Percentiles rank a stretch among this genome's conserved stretches.
phyloP scores from a whole-genome alignment of 208 protist genomes.

The Trypanosoma melophagium region DNA sequence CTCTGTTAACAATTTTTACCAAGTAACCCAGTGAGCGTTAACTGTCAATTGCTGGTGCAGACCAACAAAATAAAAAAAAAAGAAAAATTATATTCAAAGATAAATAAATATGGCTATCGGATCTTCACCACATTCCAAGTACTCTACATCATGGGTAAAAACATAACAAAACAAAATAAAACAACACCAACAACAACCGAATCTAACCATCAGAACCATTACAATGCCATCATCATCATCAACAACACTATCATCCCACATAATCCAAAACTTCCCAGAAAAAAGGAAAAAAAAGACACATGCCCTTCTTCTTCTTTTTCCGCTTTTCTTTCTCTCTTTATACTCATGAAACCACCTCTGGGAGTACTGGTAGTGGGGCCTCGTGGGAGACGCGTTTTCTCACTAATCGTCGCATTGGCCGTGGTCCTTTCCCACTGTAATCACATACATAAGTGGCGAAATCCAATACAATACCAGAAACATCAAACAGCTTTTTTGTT shows the following conservation, averaged over 20 bases:
- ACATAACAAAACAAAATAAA: constrained; percentile 1
- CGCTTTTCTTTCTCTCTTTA: background rate
- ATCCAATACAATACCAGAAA: constrained; percentile 47
- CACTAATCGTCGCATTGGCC: constrained; percentile 66
- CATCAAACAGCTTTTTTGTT: constrained; percentile 48
- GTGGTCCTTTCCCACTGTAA: constrained; percentile 79
- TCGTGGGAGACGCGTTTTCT: constrained; percentile 58
- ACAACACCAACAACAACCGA: background rate
- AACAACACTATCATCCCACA: background rate
- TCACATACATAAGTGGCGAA: constrained; percentile 59
- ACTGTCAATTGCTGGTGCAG: background rate
- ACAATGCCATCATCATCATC: background rate
- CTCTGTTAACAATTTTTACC: background rate
- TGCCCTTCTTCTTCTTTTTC: constrained; percentile 5
- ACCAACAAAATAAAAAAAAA: background rate
- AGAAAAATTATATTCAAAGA: background rate
- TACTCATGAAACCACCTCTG: constrained; percentile 29
- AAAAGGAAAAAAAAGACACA: constrained; percentile 13
- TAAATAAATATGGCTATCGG: background rate
- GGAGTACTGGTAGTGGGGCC: constrained; percentile 26
- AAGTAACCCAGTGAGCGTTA: background rate
- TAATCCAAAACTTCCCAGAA: constrained; percentile 13
- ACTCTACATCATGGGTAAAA: constrained; percentile 12
- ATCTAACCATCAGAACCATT: background rate
- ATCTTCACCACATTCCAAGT: background rate